Base-by-base conservation (phyloP, 2,329 filamentous ascomycete genomes). In the Fusarium subglutinans region DNA sequence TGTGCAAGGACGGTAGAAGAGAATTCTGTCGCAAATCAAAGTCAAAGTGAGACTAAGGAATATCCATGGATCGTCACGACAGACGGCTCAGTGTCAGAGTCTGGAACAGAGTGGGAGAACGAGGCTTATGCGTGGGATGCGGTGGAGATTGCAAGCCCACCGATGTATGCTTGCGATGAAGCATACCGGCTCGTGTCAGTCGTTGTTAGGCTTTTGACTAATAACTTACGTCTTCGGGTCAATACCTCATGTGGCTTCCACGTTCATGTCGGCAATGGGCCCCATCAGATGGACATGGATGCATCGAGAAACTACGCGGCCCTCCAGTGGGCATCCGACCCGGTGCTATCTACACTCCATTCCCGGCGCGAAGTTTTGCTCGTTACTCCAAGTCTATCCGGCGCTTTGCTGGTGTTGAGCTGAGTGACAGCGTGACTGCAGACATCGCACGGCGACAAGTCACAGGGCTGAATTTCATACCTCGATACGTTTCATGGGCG, bases 191-290 rank as follows among this genome's bases (percentile, higher is more conserved):
- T 82, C 63, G 64, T 83, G 12, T 63, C 72, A 28, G 74, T 78
- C 7, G 79, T 82, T 8, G 70, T 84, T 13, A 77, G 80, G 35
- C 44, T 82, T 9, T 58, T 84, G 11, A 83, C 79, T 5, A 73
- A 69, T 11, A 74, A 69, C 2, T 80, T 81, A 50, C 78, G 81
- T 22, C 60, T 80, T 22, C 78, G 81, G 5, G 73, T 83, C 18
- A 84, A 84, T 60, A 38, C 69, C 0, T 72, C 76, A 3, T 81
- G 80, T 35, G 82, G 82, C 14, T 73, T 84, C 26, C 82, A 83
- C 56, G 80, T 84, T 20, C 82, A 84, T 54, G 74, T 84, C 8
- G 83, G 81, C 10, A 80, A 80, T 54, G 83, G 83, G 1, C 61
- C 40, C 20, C 64, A 75, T n/a, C 76, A 72, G 55, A 79, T 84